Base-by-base conservation (phyloP, 1,284 basidiomycete species). In the Boletus calvinii region DNA sequence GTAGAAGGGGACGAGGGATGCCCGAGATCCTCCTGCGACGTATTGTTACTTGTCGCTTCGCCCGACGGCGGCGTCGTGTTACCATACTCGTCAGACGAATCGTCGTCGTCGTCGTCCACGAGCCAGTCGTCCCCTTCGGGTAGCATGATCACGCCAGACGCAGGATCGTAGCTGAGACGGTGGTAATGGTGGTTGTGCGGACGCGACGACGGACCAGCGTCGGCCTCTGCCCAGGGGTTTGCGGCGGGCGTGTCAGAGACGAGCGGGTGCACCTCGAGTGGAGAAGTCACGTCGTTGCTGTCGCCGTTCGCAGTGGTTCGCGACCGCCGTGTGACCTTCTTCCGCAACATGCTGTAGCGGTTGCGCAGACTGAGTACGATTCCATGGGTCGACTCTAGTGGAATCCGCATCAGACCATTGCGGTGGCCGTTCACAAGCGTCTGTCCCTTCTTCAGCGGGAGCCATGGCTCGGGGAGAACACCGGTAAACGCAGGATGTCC, bases 401-500 rank as follows among this genome's bases (percentile, higher is more conserved):
- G 60, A 8, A 62, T 58, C n/a, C 72, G 67, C 35, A 67, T 56
- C 22, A 59, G 55, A 30, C 69, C 70, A 55, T 52, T 48, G 63
- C 71, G 55, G 69, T 69, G 59, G 50, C 78, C 67, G 64, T 88
- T 80, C 17, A 83, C 80, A 6, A 92, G 77, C 2, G 80, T 79
- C 68, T 91, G 82, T 1, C 86, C 84, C 64, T 86, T 90, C 74
- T 89, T 90, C 45, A 91, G 71, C 0, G 94, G 94, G 1, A 97
- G 78, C 94, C 94, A 97, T 0, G 94, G 94, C 55, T 87, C 83
- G 0, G 94, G 94, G 0, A 97, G 79, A 3, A 89, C 81, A 0
- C 94, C 94, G 12, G 87, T 91, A 17, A 97, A 76, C 0, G 93
- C 94, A 1, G 94, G 94, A 62, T 97, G 94, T 0, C 90, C 93